These are phyloP conservation scores for Neopestalotiopsis rosae DNA, from an alignment of 2,329 filamentous ascomycete genomes.

Conservation along the genomic window DNA sequence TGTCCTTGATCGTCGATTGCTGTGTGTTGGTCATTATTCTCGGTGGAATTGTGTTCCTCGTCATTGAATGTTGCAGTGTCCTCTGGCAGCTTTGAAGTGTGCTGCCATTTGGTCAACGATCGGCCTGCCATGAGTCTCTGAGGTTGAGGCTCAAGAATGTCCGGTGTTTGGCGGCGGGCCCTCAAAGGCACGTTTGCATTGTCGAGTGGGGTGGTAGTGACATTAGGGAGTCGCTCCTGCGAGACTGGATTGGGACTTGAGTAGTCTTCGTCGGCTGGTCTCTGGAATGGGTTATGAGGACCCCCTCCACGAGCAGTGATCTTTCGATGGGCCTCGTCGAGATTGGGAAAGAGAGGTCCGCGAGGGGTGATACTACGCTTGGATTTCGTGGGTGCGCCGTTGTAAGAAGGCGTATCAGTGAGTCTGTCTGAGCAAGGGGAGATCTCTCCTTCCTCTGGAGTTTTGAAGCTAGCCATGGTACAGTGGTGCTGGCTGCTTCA, in stretches of 20 bases:
- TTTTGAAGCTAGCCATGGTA: constrained; percentile 11
- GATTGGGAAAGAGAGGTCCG: constrained; percentile 40
- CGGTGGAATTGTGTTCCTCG: neutral
- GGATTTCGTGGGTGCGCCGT: constrained; percentile 12
- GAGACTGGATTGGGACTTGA: constrained; percentile 14
- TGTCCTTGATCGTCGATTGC: neutral
- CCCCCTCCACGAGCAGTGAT: constrained; percentile 37
- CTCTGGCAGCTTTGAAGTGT: constrained; percentile 9
- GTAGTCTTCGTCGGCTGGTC: constrained; percentile 16
- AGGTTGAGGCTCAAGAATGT: constrained; percentile 15
- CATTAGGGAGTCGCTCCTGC: constrained; percentile 8
- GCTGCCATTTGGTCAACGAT: constrained; percentile 19
- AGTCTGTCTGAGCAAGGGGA: constrained; percentile 8
- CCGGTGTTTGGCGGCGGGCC: neutral
- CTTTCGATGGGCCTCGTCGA: constrained; percentile 44
- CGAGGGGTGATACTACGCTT: constrained; percentile 34
- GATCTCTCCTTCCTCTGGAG: constrained; percentile 15
- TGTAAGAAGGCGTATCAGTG: neutral
- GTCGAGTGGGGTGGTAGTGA: neutral
- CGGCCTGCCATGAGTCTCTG: constrained; percentile 17
- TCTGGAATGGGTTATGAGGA: constrained; percentile 22
- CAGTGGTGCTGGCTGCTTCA: neutral
- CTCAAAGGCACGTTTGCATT: neutral
- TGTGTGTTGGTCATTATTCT: neutral
- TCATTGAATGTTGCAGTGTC: neutral